These are phyloP conservation scores for Myrica gale DNA, from an alignment of 306 rosid genomes.

Conservation along the genomic window DNA sequence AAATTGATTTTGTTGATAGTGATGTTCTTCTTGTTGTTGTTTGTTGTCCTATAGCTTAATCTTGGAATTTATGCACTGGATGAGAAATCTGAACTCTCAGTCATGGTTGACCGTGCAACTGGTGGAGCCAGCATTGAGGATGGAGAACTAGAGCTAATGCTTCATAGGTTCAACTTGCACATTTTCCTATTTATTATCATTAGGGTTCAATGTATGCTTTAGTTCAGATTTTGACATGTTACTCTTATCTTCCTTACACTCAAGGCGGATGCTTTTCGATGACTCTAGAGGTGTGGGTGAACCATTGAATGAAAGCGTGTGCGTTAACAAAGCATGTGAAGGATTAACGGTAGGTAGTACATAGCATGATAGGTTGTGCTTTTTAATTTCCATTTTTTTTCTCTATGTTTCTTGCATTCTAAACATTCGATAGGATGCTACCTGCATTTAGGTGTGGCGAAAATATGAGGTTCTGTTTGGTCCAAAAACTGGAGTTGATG, in stretches of 20 bases:
- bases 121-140: conserved; percentile 84
- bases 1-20: neutral
- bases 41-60: conserved; percentile 54
- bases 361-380: no score
- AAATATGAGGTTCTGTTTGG: no score
- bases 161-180: conserved; percentile 61
- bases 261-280: conserved; percentile 59
- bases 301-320: conserved; percentile 76
- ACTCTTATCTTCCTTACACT: conserved; percentile 23
- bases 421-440: no score
- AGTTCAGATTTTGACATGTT: neutral
- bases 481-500: no score
- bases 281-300: conserved; percentile 78
- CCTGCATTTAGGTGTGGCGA: no score
- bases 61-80: conserved; percentile 77
- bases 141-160: conserved; percentile 86
- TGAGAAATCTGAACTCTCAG: conserved; percentile 70
- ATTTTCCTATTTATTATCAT: neutral
- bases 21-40: neutral
- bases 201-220: neutral
- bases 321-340: conserved; percentile 34
- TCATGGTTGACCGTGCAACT: conserved; percentile 85
- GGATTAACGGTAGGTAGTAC: conserved; percentile 45
- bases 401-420: no score
- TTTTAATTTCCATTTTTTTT: neutral